Evolutionary conservation across 2,329 filamentous ascomycete species (phyloP).

Genomic region (Rhexocercosporidium sp.): DNA sequence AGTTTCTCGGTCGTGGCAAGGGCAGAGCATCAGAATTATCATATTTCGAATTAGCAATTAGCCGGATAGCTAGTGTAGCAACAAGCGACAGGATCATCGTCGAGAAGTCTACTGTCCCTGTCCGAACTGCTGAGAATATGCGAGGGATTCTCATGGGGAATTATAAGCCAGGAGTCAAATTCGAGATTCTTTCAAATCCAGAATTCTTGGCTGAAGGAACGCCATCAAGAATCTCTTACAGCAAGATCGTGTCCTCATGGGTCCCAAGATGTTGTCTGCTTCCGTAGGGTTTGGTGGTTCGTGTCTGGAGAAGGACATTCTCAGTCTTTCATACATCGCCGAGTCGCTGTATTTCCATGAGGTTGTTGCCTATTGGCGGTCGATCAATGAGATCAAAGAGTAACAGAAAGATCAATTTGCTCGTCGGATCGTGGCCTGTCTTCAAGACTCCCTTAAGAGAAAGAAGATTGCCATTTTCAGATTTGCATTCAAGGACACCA

Average conservation of each 20-base stretch:
- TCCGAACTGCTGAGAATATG: constrained; percentile 72
- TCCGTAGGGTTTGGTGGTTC: constrained; percentile 80
- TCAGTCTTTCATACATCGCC: constrained; percentile 74
- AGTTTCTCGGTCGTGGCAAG: constrained; percentile 69
- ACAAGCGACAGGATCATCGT: constrained; percentile 73
- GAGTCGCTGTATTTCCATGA: constrained; percentile 71
- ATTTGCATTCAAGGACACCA: constrained; percentile 79
- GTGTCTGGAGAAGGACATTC: constrained; percentile 81
- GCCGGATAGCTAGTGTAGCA: constrained; percentile 68
- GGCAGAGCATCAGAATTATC: constrained; percentile 74
- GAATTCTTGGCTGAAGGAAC: constrained; percentile 79
- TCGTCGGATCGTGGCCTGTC: constrained; percentile 65
- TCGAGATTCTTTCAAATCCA: constrained; percentile 79
- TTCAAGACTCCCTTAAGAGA: constrained; percentile 69
- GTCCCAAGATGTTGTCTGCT: constrained; percentile 73
- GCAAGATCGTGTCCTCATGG: constrained; percentile 77
- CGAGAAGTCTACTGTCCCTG: constrained; percentile 81
- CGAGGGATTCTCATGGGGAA: constrained; percentile 63
- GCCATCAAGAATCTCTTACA: constrained; percentile 71
- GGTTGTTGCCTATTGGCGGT: constrained; percentile 75
- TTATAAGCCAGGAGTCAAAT: constrained; percentile 51
- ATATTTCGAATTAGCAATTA: constrained; percentile 70
- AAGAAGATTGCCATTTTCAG: constrained; percentile 77
- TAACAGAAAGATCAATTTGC: constrained; percentile 73
- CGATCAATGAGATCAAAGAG: constrained; percentile 77